Conservation (phyloP, 257 asterid species). For the Ocimum tenuiflorum region DNA sequence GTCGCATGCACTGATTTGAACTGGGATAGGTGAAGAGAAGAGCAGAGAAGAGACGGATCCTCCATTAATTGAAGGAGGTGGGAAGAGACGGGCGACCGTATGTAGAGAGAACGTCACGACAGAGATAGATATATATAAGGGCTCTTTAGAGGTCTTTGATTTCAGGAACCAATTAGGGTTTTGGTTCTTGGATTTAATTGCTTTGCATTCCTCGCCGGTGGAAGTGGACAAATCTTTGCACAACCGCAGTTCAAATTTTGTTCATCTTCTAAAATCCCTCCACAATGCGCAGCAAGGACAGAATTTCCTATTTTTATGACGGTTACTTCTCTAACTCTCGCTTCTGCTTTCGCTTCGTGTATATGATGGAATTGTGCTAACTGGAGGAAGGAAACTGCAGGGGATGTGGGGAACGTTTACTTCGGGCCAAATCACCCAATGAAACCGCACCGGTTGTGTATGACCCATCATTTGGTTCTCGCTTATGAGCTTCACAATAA, state of each 20-base stretch:
- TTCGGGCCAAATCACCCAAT: slow-evolving; percentile 99
- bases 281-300: slow-evolving; percentile 78
- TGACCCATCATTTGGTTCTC: slow-evolving; percentile 97
- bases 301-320: slow-evolving; percentile 85
- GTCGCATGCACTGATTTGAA: too few species aligned
- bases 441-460: slow-evolving; percentile 97
- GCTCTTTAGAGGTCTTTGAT: not conserved
- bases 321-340: slow-evolving; percentile 31
- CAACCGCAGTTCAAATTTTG: not conserved
- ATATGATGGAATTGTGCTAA: slow-evolving; percentile 13
- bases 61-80: not conserved
- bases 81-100: not conserved
- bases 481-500: slow-evolving; percentile 82
- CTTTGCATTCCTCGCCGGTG: not conserved
- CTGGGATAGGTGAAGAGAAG: not conserved
- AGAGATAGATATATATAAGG: too few species aligned
- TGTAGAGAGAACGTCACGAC: not conserved
- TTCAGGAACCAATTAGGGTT: slow-evolving; percentile 20
- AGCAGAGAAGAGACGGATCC: not conserved
- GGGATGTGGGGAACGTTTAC: slow-evolving; percentile 94
- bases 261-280: slow-evolving; percentile 6
- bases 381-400: slow-evolving; percentile 38
- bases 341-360: not conserved
- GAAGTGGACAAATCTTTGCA: slow-evolving; percentile 4
- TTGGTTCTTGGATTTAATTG: not conserved